Conservation (phyloP, 2,329 filamentous ascomycete genomes). For the Furcasterigmium furcatum region DNA sequence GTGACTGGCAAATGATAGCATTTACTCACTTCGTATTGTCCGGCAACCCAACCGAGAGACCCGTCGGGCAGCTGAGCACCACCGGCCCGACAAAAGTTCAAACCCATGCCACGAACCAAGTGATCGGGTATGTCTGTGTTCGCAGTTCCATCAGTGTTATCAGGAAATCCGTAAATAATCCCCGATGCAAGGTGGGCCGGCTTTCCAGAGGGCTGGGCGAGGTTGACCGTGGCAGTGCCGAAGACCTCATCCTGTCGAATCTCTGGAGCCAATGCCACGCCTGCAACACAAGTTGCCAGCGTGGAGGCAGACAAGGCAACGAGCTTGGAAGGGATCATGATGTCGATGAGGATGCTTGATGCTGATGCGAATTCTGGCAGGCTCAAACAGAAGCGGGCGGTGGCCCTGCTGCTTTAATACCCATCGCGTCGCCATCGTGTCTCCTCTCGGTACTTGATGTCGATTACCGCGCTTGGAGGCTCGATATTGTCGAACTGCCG, state of each 20-base stretch:
- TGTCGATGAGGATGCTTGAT: neutral
- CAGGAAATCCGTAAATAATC: slow-evolving; percentile 11
- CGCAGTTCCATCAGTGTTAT: slow-evolving; percentile 5
- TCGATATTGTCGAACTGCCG: too few relatives aligned
- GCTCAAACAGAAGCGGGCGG: too few relatives aligned
- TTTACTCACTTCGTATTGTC: neutral
- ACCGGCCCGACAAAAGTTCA: slow-evolving; percentile 8
- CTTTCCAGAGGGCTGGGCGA: neutral
- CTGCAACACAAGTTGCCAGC: neutral
- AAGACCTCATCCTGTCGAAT: neutral
- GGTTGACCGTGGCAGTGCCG: neutral
- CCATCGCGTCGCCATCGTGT: too few relatives aligned
- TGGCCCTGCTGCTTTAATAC: too few relatives aligned
- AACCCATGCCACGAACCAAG: neutral
- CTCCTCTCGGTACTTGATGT: too few relatives aligned
- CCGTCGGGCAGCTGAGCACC: slow-evolving; percentile 9
- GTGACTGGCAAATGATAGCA: too few relatives aligned
- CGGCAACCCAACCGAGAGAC: neutral
- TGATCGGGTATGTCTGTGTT: slow-evolving; percentile 7
- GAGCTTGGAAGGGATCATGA: neutral
- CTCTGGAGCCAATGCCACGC: neutral
- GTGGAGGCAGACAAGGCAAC: neutral
- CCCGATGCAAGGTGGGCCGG: slow-evolving; percentile 6
- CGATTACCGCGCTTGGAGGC: too few relatives aligned
- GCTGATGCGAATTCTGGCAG: too few relatives aligned